Conservation (phyloP, 73 alveolate species). For the Stentor coeruleus region DNA sequence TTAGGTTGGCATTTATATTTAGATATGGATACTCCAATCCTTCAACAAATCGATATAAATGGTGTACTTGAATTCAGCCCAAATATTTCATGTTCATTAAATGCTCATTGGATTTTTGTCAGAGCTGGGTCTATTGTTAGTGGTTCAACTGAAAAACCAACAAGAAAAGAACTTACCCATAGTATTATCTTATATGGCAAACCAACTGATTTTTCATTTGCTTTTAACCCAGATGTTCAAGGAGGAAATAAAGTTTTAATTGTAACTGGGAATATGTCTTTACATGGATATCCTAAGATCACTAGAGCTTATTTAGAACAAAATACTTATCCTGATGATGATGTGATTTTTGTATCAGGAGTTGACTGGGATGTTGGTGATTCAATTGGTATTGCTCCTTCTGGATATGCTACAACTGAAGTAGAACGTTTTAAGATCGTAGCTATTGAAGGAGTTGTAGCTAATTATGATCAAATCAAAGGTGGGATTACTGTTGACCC, state of each 20-base stretch:
- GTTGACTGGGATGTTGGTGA: conserved; percentile 65
- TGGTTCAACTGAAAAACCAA: neutral
- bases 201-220: neutral
- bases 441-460: conserved; percentile 23
- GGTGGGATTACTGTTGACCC: neutral
- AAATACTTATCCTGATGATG: conserved; percentile 22
- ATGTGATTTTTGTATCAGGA: neutral
- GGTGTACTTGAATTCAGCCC: conserved; percentile 15
- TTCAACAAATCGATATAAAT: conserved; percentile 1
- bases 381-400: conserved; percentile 50
- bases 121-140: neutral
- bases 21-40: neutral
- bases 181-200: neutral
- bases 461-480: neutral
- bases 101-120: neutral
- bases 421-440: conserved; percentile 39
- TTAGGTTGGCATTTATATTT: neutral
- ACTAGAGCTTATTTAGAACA: neutral
- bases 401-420: conserved; percentile 40
- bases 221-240: neutral
- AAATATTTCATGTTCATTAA: neutral
- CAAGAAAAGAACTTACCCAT: neutral
- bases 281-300: conserved; percentile 8
- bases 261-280: neutral
- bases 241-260: conserved; percentile 17